phyloP scores from a whole-genome alignment of 345 rosid genomes.

The Cardamine occulta region DNA sequence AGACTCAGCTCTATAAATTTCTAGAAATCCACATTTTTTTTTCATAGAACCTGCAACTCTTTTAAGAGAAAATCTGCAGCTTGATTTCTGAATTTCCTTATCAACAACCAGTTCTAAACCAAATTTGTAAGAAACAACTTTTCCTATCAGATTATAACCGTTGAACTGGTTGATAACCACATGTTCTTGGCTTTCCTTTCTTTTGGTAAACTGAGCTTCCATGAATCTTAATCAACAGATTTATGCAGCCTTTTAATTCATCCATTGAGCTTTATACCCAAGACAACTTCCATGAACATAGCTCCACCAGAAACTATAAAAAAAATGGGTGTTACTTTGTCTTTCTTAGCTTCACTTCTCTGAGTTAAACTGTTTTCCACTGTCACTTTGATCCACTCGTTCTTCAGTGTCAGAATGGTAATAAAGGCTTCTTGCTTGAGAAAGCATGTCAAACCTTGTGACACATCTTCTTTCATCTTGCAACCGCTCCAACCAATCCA shows the following conservation, averaged over 20 bases:
- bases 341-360: not conserved
- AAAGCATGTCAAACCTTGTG: not conserved
- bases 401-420: not conserved
- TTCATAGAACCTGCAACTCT: no score
- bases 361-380: not conserved
- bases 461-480: not conserved
- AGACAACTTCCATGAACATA: not conserved
- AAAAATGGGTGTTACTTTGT: not conserved
- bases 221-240: not conserved
- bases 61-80: no score
- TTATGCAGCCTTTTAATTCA: not conserved
- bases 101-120: no score
- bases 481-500: not conserved
- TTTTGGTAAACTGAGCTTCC: not conserved
- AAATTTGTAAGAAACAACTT: no score
- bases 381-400: not conserved
- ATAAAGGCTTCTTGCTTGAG: not conserved
- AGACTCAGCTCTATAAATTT: no score
- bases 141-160: not conserved
- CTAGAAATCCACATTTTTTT: no score
- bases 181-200: not conserved
- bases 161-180: not conserved
- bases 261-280: not conserved
- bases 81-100: no score
- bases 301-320: not conserved